A percentile compares a stretch with the other conserved stretches of the same genome.
phyloP scores from a whole-genome alignment of 164 flowering plant genomes.

The Platanus orientalis region DNA sequence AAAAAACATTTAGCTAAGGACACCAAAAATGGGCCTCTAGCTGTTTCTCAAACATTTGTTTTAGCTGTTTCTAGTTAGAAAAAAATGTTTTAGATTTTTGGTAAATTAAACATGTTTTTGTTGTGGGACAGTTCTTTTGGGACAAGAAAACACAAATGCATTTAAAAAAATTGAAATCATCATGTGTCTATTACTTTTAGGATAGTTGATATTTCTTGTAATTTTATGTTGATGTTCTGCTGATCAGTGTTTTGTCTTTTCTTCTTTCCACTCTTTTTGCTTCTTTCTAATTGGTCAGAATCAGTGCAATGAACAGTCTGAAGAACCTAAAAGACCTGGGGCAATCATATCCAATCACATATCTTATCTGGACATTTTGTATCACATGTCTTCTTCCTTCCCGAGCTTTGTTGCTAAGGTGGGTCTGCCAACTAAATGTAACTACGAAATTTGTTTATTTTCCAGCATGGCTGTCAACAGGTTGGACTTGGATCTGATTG shows the following conservation, averaged over 20 bases:
- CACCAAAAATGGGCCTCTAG: no score
- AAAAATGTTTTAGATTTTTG: no score
- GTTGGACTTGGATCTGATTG: no score
- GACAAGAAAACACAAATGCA: no score
- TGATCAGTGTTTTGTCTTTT: not conserved
- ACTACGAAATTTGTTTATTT: conserved; percentile 1
- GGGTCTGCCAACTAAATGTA: conserved; percentile 9
- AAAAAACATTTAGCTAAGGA: no score
- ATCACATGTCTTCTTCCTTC: conserved; percentile 87
- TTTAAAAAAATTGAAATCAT: no score
- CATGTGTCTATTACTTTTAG: no score
- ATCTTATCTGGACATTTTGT: conserved; percentile 82
- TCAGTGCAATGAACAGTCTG: conserved; percentile 34
- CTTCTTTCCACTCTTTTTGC: not conserved
- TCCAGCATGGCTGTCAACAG: no score
- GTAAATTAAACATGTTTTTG: no score
- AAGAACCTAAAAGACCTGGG: conserved; percentile 70
- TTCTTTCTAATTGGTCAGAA: conserved; percentile 28
- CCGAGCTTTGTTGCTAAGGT: conserved; percentile 98
- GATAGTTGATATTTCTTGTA: not conserved
- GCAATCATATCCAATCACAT: conserved; percentile 81
- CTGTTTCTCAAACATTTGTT: no score
- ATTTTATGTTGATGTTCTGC: not conserved
- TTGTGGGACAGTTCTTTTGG: no score
- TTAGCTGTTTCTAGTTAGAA: no score